Conservation (phyloP, 2,329 filamentous ascomycete genomes). For the Fusarium penzigii region DNA sequence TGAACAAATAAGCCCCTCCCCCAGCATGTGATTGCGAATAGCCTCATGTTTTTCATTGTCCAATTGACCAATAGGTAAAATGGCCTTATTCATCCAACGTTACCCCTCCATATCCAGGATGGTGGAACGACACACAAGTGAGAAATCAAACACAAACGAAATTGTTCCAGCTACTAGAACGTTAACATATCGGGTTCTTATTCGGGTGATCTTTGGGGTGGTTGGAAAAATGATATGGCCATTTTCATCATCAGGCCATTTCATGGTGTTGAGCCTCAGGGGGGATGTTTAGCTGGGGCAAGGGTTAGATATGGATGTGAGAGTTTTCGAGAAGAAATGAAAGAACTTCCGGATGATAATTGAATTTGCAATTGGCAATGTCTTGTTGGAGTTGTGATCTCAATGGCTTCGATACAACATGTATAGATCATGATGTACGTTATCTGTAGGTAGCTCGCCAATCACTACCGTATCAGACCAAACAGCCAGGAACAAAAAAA, state of each 20-base stretch:
- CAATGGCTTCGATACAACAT: neutral
- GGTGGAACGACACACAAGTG: slow-evolving; percentile 17
- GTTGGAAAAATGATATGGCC: slow-evolving; percentile 21
- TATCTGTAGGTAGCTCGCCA: neutral
- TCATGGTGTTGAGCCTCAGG: neutral
- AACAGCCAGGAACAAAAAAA: neutral
- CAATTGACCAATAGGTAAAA: slow-evolving; percentile 26
- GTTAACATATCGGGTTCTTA: slow-evolving; percentile 23
- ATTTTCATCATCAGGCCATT: slow-evolving; percentile 7
- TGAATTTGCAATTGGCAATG: neutral
- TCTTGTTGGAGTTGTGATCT: neutral
- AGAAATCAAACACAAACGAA: neutral
- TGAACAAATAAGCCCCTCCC: neutral
- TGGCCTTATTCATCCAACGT: slow-evolving; percentile 31
- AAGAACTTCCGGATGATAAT: neutral
- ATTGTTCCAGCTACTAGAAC: too few species aligned
- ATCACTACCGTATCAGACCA: neutral
- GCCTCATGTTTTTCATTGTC: slow-evolving; percentile 1
- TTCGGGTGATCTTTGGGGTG: slow-evolving; percentile 19
- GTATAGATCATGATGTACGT: neutral
- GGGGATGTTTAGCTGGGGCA: neutral
- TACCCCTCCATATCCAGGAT: slow-evolving; percentile 26
- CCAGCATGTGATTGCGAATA: slow-evolving; percentile 17
- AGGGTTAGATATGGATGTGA: neutral
- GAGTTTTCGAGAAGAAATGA: neutral